A percentile compares a stretch with the other conserved stretches of the same genome.
phyloP scores from a whole-genome alignment of 2,329 filamentous ascomycete species.

The Diaporthe humulicola region DNA sequence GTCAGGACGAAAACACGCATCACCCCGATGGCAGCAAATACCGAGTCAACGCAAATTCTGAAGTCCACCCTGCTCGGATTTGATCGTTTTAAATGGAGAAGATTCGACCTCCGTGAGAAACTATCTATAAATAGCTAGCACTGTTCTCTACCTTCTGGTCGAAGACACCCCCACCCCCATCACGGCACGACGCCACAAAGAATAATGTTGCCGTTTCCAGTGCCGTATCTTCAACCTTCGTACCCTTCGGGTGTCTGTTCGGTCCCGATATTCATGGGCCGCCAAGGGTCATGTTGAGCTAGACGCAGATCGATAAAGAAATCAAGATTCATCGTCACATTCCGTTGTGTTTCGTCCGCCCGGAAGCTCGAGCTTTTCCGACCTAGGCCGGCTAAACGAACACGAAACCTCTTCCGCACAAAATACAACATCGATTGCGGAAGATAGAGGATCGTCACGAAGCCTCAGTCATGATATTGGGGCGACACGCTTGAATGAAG shows the following conservation, averaged over 20 bases:
- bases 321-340: constrained; percentile 31
- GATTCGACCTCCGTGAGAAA: background rate
- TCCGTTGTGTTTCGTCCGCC: constrained; percentile 12
- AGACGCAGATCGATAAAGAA: constrained; percentile 18
- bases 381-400: constrained; percentile 2
- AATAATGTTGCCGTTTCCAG: constrained; percentile 15
- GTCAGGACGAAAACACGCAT: background rate
- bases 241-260: constrained; percentile 26
- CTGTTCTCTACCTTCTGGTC: background rate
- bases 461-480: background rate
- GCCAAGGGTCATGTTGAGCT: background rate
- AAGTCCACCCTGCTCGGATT: background rate
- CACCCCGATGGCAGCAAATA: background rate
- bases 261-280: constrained; percentile 11
- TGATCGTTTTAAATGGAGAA: background rate
- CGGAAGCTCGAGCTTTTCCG: constrained; percentile 5
- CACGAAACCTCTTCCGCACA: constrained; percentile 1
- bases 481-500: background rate
- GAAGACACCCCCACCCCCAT: constrained; percentile 5
- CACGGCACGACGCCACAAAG: constrained; percentile 24
- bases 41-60: too few relatives aligned
- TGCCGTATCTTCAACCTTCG: background rate
- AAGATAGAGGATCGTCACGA: background rate
- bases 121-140: constrained; percentile 11
- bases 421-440: background rate